Evolutionary conservation across 2,329 filamentous ascomycete species (phyloP), one percentile per base, ranked within the genome.

Genomic region (Huntiella omanensis): DNA sequence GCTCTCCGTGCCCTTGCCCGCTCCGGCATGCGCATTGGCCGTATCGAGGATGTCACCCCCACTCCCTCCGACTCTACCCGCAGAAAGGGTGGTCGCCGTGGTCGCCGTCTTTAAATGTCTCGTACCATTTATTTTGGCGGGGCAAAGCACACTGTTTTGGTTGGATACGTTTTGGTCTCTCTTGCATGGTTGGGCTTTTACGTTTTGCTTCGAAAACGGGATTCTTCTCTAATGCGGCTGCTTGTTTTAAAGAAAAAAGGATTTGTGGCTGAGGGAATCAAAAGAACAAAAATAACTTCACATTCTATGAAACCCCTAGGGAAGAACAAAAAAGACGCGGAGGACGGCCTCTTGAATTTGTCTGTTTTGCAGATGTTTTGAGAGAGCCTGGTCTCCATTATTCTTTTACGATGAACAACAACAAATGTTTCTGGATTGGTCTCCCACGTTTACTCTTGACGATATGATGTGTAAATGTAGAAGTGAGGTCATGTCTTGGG

Each of bases 1-100:
- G 91, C 91, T 62, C 88, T 98, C 70, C 91, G 91, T 67, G 92
- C 91, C 61, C 82, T 98, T 58, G 91, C 91, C 66, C 92, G 91
- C 77, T 86, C 91, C 60, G 91, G 91, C 67, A 98, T 98, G 92
- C 92, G 88, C 77, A 98, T 98, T 61, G 91, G 91, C 66, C 83
- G 91, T 65, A 98, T 98, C 62, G 91, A 98, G 82, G 91, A 98
- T 67, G 91, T 98, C 55, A 98, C 92, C 60, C 91, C 91, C 61
- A 98, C 91, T 53, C 91, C 92, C 60, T 98, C 91, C 69, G 91
- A 98, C 72, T 94, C 85, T 68, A 98, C 91, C 63, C 84, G 91
- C 73, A 87, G 88, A 75, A 98, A 98, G 86, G 91, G 91, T 75
- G 91, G 91, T 95, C 87, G 91, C 72, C 88, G 91, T 83, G 91